Percentiles rank a stretch among this genome's conserved stretches.
Conservation (phyloP, 2,329 filamentous ascomycete species). For the Aspergillus spinulosporus region DNA sequence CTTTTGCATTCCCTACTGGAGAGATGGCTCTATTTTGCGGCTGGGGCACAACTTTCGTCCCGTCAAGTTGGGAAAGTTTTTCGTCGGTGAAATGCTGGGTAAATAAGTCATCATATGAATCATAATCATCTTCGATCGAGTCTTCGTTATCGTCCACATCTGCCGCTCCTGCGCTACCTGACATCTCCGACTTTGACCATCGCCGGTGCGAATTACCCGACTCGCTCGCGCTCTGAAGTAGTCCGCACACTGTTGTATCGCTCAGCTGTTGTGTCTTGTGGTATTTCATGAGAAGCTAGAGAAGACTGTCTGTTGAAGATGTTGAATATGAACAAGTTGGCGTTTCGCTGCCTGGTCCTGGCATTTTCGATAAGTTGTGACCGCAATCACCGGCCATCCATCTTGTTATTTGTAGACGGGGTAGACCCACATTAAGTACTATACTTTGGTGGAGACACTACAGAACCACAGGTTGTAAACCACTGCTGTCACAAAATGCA, state of each 20-base stretch:
- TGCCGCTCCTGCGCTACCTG: neutral
- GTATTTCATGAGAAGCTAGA: neutral
- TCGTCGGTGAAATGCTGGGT: constrained; percentile 33
- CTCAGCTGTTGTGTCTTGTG: constrained; percentile 27
- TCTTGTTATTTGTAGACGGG: too few relatives aligned
- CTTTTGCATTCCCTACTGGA: constrained; percentile 15
- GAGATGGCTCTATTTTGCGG: constrained; percentile 9
- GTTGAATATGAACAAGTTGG: too few relatives aligned
- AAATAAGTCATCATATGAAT: constrained; percentile 41
- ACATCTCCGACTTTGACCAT: constrained; percentile 36
- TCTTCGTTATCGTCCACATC: constrained; percentile 30
- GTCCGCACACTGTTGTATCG: neutral
- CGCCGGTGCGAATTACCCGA: constrained; percentile 35
- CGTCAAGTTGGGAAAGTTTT: constrained; percentile 10
- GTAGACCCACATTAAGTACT: too few relatives aligned
- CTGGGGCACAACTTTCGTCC: constrained; percentile 10
- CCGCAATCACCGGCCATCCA: too few relatives aligned
- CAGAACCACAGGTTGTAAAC: too few relatives aligned
- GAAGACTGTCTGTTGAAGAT: too few relatives aligned
- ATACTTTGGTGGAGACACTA: too few relatives aligned
- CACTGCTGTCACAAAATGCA: too few relatives aligned
- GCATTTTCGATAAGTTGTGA: too few relatives aligned
- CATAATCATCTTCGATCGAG: constrained; percentile 43
- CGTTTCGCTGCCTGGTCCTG: too few relatives aligned
- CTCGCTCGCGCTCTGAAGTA: neutral